These are phyloP conservation scores for Coemansia sp. DNA, from an alignment of 192 early-diverging fungal species.

Conservation along the genomic window DNA sequence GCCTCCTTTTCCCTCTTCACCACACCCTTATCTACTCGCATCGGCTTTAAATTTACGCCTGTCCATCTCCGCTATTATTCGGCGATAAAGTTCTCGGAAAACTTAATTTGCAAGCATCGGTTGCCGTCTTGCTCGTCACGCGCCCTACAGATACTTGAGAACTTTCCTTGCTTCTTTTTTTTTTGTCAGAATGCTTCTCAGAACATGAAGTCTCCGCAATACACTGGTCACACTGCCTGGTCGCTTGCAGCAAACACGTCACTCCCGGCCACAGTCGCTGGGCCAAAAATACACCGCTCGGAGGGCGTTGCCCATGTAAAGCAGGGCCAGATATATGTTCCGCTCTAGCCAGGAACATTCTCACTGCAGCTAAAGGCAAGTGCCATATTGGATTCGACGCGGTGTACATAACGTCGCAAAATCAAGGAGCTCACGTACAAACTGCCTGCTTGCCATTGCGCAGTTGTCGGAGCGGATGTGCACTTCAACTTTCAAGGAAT, in stretches of 20 bases:
- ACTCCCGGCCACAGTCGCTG: conserved; percentile 64
- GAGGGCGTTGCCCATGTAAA: conserved; percentile 63
- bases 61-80: not conserved
- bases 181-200: not conserved
- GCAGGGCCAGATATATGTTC: conserved; percentile 55
- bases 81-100: not conserved
- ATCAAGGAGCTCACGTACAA: not conserved
- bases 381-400: not conserved
- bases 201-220: not conserved
- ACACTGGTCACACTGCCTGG: not conserved
- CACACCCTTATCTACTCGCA: not conserved
- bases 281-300: conserved; percentile 64
- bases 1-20: not conserved
- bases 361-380: conserved; percentile 60
- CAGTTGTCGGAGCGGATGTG: conserved; percentile 63
- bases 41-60: not conserved
- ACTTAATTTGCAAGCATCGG: not conserved
- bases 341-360: conserved; percentile 66
- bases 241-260: conserved; percentile 19
- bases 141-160: not conserved
- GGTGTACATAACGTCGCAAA: not conserved
- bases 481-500: conserved; percentile 58
- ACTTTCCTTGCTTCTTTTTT: not conserved
- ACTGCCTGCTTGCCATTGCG: not conserved
- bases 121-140: not conserved